Conservation (phyloP, 208 protist species). For the Tritrichomonas musculus region DNA sequence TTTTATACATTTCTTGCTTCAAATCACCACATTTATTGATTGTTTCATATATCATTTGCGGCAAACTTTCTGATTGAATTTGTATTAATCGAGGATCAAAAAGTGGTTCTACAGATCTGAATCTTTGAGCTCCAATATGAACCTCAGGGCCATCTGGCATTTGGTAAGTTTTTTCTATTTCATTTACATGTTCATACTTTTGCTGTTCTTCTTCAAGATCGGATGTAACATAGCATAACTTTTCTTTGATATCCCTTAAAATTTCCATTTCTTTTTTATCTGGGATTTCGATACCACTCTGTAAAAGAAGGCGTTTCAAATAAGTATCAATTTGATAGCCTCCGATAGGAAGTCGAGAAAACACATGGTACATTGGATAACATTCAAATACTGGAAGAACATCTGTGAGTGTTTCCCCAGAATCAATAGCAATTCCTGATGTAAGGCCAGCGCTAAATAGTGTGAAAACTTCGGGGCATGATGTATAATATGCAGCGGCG, state of each 20-base stretch:
- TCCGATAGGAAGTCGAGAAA: slow-evolving; percentile 56
- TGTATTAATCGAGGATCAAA: slow-evolving; percentile 59
- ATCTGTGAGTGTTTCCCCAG: slow-evolving; percentile 84
- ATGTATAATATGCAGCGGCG: slow-evolving; percentile 60
- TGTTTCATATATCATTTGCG: slow-evolving; percentile 52
- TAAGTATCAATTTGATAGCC: slow-evolving; percentile 61
- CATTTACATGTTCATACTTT: slow-evolving; percentile 41
- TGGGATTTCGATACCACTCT: slow-evolving; percentile 50
- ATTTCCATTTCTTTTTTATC: slow-evolving; percentile 59
- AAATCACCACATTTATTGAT: slow-evolving; percentile 60
- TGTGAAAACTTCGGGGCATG: slow-evolving; percentile 78
- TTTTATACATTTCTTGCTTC: slow-evolving; percentile 48
- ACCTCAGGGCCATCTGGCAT: slow-evolving; percentile 58
- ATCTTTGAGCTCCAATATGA: slow-evolving; percentile 49
- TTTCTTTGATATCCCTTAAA: slow-evolving; percentile 65
- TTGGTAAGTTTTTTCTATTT: slow-evolving; percentile 57
- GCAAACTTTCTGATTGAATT: slow-evolving; percentile 45
- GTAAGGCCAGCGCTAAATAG: slow-evolving; percentile 71
- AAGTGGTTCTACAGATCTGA: slow-evolving; percentile 62
- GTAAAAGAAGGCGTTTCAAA: slow-evolving; percentile 53
- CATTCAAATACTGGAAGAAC: slow-evolving; percentile 87
- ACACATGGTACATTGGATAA: slow-evolving; percentile 50
- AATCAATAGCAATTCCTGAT: slow-evolving; percentile 77
- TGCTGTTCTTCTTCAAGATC: slow-evolving; percentile 57
- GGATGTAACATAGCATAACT: slow-evolving; percentile 57